These are phyloP conservation scores for Ganoderma resinaceum DNA, from an alignment of 1,284 basidiomycete genomes.

Conservation along the genomic window DNA sequence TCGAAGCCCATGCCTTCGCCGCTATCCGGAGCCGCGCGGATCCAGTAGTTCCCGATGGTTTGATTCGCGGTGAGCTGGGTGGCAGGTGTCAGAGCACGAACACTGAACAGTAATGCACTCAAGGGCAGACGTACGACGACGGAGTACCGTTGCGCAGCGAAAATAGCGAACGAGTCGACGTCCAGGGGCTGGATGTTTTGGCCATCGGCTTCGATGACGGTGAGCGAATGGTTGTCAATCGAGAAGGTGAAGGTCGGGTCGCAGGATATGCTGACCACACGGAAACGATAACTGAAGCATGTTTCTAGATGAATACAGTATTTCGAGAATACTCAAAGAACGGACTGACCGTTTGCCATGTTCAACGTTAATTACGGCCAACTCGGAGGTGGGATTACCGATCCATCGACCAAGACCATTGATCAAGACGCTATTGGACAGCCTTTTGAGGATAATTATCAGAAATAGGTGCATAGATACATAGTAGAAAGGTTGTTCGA, in stretches of 20 bases:
- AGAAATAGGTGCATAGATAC: neutral
- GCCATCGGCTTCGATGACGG: constrained; percentile 59
- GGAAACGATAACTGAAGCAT: constrained; percentile 37
- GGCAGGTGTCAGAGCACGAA: neutral
- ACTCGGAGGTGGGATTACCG: constrained; percentile 31
- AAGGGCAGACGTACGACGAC: constrained; percentile 20
- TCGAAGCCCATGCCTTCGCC: constrained; percentile 34
- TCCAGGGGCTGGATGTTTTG: constrained; percentile 45
- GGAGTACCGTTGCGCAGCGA: constrained; percentile 43
- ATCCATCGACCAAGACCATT: constrained; percentile 51
- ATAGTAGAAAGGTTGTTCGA: neutral
- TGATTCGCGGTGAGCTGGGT: constrained; percentile 39
- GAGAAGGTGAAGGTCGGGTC: constrained; percentile 39
- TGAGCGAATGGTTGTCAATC: constrained; percentile 51
- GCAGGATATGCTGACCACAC: constrained; percentile 56
- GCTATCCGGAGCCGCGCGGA: constrained; percentile 46
- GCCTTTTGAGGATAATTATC: constrained; percentile 6
- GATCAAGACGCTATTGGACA: constrained; percentile 49
- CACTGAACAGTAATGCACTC: neutral
- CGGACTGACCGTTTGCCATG: constrained; percentile 40
- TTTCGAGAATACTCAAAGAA: neutral
- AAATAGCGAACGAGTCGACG: constrained; percentile 48
- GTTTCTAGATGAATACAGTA: neutral
- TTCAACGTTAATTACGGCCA: constrained; percentile 43
- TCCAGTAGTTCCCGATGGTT: constrained; percentile 46